Conservation (phyloP, 768 basidiomycete species). For the Suillus hirtellus region DNA sequence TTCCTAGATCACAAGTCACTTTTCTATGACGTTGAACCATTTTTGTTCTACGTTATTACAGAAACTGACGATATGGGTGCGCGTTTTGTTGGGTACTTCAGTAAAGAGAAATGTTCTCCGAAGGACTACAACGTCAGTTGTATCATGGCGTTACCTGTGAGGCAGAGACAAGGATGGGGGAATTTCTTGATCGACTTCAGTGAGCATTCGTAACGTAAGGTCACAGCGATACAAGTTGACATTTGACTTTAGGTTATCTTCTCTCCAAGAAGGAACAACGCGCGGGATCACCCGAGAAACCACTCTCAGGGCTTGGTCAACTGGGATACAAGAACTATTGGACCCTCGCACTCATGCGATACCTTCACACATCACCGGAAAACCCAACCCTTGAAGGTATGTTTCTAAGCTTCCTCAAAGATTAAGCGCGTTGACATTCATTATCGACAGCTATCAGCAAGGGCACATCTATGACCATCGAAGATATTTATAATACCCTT, state of each 20-base stretch:
- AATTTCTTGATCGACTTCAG: conserved; percentile 98
- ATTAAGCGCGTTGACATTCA: conserved; percentile 22
- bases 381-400: conserved; percentile 75
- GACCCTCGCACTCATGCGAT: conserved; percentile 85
- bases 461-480: conserved; percentile 87
- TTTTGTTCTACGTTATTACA: conserved; percentile 97
- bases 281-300: conserved; percentile 92
- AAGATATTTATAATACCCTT: conserved; percentile 82
- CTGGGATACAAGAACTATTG: conserved; percentile 96
- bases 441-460: conserved; percentile 68
- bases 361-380: conserved; percentile 59
- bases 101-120: conserved; percentile 96
- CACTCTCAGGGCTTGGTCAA: conserved; percentile 88
- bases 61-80: conserved; percentile 88
- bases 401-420: conserved; percentile 22
- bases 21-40: conserved; percentile 99
- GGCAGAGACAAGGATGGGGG: conserved; percentile 96
- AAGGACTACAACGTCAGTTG: conserved; percentile 98
- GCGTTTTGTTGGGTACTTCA: conserved; percentile 97
- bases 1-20: conserved; percentile 98
- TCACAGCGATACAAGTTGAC: no score
- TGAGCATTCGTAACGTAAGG: conserved; percentile 32
- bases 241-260: conserved; percentile 71
- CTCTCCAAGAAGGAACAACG: conserved; percentile 93
- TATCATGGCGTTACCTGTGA: conserved; percentile 97